phyloP scores from a whole-genome alignment of 345 rosid genomes.

The Arabidopsis suecica region DNA sequence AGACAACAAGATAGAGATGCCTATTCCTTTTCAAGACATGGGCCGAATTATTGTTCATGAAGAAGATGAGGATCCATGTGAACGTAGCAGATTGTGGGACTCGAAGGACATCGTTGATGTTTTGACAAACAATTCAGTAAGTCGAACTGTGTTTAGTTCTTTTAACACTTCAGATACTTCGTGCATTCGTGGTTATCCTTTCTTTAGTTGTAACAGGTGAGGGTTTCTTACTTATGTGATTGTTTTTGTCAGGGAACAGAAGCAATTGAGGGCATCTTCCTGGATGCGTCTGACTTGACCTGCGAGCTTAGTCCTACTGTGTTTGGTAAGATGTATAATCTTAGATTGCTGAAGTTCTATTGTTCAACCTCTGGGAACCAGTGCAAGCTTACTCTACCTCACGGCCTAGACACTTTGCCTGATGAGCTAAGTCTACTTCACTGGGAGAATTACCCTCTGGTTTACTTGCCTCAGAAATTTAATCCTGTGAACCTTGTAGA shows the following conservation, averaged over 20 bases:
- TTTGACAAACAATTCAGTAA: conserved; percentile 28
- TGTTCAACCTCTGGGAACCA: background rate
- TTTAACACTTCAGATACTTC: background rate
- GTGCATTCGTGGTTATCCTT: background rate
- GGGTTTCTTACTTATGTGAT: background rate
- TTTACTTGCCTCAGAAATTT: conserved; percentile 30
- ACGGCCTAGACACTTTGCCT: conserved; percentile 27
- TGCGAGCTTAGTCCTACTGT: background rate
- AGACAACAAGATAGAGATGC: conserved; percentile 20
- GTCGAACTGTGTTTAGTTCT: background rate
- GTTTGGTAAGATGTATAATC: conserved; percentile 20
- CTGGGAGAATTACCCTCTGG: conserved; percentile 36
- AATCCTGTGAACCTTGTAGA: conserved; percentile 35
- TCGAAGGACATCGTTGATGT: conserved; percentile 29
- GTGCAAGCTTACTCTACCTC: background rate
- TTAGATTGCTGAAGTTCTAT: conserved; percentile 39
- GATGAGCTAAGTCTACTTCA: conserved; percentile 38
- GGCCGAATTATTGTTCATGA: conserved; percentile 32
- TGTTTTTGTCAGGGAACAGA: conserved; percentile 39
- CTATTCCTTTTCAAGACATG: conserved; percentile 43
- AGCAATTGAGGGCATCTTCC: conserved; percentile 33
- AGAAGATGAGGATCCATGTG: conserved; percentile 30
- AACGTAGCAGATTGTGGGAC: conserved; percentile 42
- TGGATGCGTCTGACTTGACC: conserved; percentile 20
- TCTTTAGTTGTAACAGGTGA: background rate